Evolutionary conservation across 2,329 filamentous ascomycete genomes (phyloP).

Genomic region (Penicillium sp.): DNA sequence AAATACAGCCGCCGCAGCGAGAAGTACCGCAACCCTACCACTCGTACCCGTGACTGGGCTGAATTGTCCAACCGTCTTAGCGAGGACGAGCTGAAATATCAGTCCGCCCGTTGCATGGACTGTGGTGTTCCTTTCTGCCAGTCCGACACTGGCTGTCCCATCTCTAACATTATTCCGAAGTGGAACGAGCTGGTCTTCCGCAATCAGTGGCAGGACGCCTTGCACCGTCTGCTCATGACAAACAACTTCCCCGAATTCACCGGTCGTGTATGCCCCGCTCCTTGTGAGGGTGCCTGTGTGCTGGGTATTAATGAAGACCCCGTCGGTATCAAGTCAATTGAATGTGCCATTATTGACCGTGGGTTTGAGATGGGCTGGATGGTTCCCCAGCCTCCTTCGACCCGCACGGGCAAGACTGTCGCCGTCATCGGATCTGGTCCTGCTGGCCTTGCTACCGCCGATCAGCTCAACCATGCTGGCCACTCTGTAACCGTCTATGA

Average conservation of each 20-base stretch:
- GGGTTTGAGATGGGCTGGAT: conserved; percentile 99
- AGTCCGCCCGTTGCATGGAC: conserved; percentile 96
- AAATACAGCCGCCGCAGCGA: conserved; percentile 88
- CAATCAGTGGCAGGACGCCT: conserved; percentile 80
- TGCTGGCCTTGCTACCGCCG: conserved; percentile 79
- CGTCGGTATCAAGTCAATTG: conserved; percentile 96
- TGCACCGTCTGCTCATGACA: conserved; percentile 87
- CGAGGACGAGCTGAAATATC: conserved; percentile 94
- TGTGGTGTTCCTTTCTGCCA: conserved; percentile 98
- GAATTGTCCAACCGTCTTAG: conserved; percentile 82
- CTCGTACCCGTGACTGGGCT: conserved; percentile 85
- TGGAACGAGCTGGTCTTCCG: conserved; percentile 80
- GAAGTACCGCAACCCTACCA: conserved; percentile 82
- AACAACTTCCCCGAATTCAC: conserved; percentile 99
- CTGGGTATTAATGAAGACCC: conserved; percentile 95
- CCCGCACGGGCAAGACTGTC: conserved; percentile 79
- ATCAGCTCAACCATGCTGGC: conserved; percentile 90
- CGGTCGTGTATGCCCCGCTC: conserved; percentile 90
- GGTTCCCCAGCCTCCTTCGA: conserved; percentile 70
- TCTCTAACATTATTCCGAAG: conserved; percentile 95
- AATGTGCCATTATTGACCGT: conserved; percentile 95
- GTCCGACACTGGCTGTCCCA: conserved; percentile 90
- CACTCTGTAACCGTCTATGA: conserved; percentile 88
- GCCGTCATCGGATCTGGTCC: conserved; percentile 90
- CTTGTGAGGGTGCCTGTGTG: conserved; percentile 93